These are phyloP conservation scores for Botrytis deweyae DNA, from an alignment of 2,329 filamentous ascomycete genomes.

Conservation along the genomic window DNA sequence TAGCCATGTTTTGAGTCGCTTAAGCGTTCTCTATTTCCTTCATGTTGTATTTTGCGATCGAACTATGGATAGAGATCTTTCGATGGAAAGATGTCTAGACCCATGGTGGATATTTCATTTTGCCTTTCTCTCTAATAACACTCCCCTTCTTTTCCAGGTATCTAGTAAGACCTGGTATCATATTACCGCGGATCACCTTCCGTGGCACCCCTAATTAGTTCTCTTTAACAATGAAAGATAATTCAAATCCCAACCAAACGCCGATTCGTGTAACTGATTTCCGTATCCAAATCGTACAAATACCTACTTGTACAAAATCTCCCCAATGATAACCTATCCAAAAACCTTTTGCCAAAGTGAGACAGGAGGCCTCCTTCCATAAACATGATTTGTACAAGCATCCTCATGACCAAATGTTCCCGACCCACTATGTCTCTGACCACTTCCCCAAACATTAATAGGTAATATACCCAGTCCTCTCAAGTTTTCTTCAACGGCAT, in stretches of 20 bases:
- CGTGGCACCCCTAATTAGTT: constrained; percentile 13
- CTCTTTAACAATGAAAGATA: constrained; percentile 8
- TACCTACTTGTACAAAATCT: not conserved
- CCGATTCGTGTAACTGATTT: not conserved
- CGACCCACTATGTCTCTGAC: constrained; percentile 31
- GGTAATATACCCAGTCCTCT: constrained; percentile 30
- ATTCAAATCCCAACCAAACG: not conserved
- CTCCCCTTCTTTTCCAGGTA: not conserved
- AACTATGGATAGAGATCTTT: not conserved
- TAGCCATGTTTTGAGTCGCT: not conserved
- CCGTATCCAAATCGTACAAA: not conserved
- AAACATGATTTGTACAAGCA: constrained; percentile 32
- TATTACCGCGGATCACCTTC: constrained; percentile 10
- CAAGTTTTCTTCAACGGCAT: constrained; percentile 23
- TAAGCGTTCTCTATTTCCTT: not conserved
- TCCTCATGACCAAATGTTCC: constrained; percentile 24
- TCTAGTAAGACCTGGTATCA: not conserved
- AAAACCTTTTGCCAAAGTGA: constrained; percentile 18
- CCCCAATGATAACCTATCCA: constrained; percentile 5
- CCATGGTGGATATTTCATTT: not conserved
- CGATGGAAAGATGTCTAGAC: not conserved
- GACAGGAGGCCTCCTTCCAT: constrained; percentile 15
- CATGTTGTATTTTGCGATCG: not conserved
- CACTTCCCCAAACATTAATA: constrained; percentile 32
- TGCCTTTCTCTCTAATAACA: not conserved